Evolutionary conservation across 2,329 filamentous ascomycete species (phyloP).

Genomic region (Hypoxylon sp.): DNA sequence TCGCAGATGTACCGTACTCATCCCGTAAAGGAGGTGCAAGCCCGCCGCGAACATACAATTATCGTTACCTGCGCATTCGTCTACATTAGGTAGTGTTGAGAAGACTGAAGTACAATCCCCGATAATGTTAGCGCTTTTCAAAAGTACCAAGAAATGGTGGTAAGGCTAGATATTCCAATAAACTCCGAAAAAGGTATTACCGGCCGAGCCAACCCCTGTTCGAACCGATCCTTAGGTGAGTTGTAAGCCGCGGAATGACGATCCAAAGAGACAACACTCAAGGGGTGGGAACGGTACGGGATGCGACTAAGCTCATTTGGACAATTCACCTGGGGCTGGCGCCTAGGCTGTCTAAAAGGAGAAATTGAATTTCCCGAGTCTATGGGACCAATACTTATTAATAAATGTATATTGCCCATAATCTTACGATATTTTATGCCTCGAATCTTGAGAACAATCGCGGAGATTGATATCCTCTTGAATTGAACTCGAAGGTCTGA

Average conservation of each 20-base stretch:
- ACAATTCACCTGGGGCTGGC: slow-evolving; percentile 26
- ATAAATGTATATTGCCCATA: slow-evolving; percentile 26
- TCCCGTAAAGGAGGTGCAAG: neutral
- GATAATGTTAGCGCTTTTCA: slow-evolving; percentile 14
- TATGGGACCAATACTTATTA: slow-evolving; percentile 37
- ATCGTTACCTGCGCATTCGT: neutral
- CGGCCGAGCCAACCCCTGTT: slow-evolving; percentile 37
- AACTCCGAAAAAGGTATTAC: slow-evolving; percentile 22
- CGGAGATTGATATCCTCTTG: slow-evolving; percentile 25
- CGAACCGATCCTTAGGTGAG: neutral
- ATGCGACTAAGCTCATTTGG: slow-evolving; percentile 33
- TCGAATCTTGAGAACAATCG: slow-evolving; percentile 25
- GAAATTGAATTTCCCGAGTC: slow-evolving; percentile 39
- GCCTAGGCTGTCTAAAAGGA: slow-evolving; percentile 34
- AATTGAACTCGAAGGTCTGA: slow-evolving; percentile 23
- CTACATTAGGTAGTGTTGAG: no score
- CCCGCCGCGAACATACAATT: neutral
- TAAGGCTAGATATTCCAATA: slow-evolving; percentile 34
- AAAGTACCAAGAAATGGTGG: slow-evolving; percentile 16
- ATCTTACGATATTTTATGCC: slow-evolving; percentile 39
- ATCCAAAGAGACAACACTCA: slow-evolving; percentile 32
- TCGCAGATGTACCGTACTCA: neutral
- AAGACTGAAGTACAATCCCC: slow-evolving; percentile 1
- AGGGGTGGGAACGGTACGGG: slow-evolving; percentile 13
- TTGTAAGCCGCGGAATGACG: slow-evolving; percentile 31